Evolutionary conservation across 257 asterid genomes (phyloP), one percentile per base, ranked within the genome.

Genomic region (Echites panduratus): DNA sequence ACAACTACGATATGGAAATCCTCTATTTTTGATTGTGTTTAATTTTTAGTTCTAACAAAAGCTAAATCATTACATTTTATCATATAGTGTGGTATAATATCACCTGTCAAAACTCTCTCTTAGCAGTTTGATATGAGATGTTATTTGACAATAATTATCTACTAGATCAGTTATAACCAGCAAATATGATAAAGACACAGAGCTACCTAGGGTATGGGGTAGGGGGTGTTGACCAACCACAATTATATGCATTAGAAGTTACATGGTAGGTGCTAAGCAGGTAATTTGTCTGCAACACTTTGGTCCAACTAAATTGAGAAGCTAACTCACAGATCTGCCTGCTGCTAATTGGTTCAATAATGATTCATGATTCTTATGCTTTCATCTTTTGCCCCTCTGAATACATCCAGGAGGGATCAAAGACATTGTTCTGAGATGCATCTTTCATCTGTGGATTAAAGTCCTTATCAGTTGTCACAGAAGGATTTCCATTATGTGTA

Each of bases 201-300:
- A 4, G 11, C 44, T 29, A 32, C 44, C 12, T 16, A 49, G 7
- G 16, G 16, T 20, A 49, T n/a, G n/a, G 16, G n/a, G 9, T 8
- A 49, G 16, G 8, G 16, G 20, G 16, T 4, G 16, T 20, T 13
- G 54, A 16, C 54, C 54, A 13, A 49, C 54, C 20, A 13, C 54
- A 0, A 24, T 57, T 56, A 57, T 12, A 24, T 57, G 27, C 20
- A 58, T 11, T 26, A 57, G 64, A 57, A 57, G 64, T 12, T 24
- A 58, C 40, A 26, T 58, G 65, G 65, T 58, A 58, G 40, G 65
- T 58, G 65, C 40, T 58, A 56, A 22, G 20, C 38, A 58, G 65
- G 20, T 58, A 19, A 11, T 27, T 32, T 58, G 65, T 27, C 65
- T 29, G 0, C 3, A 16, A 49, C n/a, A 49, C 54, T 32, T 27